Percentiles rank a stretch among this genome's conserved stretches.
Evolutionary conservation across 2,329 filamentous ascomycete species (phyloP).

Genomic region (Pyrenochaeta sp.): DNA sequence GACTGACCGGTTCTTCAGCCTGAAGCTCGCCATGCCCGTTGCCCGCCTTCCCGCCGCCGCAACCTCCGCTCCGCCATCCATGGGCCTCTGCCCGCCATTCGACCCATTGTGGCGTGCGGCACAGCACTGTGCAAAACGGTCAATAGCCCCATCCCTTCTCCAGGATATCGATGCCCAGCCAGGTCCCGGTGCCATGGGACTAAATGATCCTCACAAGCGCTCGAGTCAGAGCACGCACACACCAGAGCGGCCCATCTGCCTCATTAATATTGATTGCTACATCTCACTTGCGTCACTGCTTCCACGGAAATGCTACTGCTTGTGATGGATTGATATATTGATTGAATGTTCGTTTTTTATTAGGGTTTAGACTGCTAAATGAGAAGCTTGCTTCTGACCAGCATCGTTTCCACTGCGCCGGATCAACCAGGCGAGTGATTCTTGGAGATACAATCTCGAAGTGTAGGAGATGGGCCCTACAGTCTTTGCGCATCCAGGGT

Average conservation of each 20-base stretch:
- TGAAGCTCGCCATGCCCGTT: conserved; percentile 3
- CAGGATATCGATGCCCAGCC: conserved; percentile 3
- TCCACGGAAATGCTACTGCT: too few species aligned
- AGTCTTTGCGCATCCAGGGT: conserved; percentile 32
- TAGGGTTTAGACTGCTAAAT: conserved; percentile 47
- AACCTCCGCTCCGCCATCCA: conserved; percentile 9
- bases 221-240: neutral
- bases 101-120: conserved; percentile 7
- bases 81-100: conserved; percentile 4
- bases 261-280: neutral
- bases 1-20: neutral
- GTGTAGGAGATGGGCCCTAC: conserved; percentile 66
- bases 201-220: neutral
- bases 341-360: conserved; percentile 44
- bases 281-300: neutral
- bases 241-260: neutral
- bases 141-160: conserved; percentile 3
- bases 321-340: neutral
- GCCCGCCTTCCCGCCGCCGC: conserved; percentile 6
- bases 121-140: conserved; percentile 5
- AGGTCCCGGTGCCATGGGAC: conserved; percentile 10
- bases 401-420: conserved; percentile 61
- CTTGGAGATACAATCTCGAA: conserved; percentile 56
- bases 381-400: conserved; percentile 56
- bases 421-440: conserved; percentile 42